Evolutionary conservation across 1,284 basidiomycete genomes (phyloP).

Genomic region (Malassezia vespertilionis): DNA sequence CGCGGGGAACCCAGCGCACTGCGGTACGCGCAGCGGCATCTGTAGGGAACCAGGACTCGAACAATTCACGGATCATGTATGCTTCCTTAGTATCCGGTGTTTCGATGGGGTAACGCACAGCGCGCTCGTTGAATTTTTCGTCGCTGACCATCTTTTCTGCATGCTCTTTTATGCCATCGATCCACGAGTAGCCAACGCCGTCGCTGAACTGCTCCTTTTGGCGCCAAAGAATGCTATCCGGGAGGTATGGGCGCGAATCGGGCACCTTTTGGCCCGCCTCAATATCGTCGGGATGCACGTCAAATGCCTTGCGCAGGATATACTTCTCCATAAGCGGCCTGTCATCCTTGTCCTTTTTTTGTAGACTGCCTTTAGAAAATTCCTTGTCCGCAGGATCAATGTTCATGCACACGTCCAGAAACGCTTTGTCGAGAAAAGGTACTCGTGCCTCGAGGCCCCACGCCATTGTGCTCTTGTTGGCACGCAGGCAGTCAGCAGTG

Average conservation of each 20-base stretch:
- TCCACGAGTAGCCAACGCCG: constrained; percentile 99
- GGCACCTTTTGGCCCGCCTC: constrained; percentile 49
- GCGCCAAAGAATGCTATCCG: constrained; percentile 87
- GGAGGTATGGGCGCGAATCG: constrained; percentile 63
- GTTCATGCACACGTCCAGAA: constrained; percentile 89
- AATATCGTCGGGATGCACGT: constrained; percentile 64
- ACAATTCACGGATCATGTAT: constrained; percentile 85
- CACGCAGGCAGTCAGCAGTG: constrained; percentile 91
- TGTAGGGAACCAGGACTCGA: constrained; percentile 65
- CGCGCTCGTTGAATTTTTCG: constrained; percentile 64
- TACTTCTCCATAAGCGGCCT: constrained; percentile 56
- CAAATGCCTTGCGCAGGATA: constrained; percentile 93
- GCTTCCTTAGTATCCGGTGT: constrained; percentile 96
- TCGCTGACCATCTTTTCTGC: constrained; percentile 68
- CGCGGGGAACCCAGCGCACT: constrained; percentile 56
- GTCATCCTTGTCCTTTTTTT: constrained; percentile 57
- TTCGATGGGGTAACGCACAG: constrained; percentile 66
- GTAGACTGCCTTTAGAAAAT: constrained; percentile 71
- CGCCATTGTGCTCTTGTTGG: constrained; percentile 99
- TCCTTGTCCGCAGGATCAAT: constrained; percentile 76
- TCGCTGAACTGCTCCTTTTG: constrained; percentile 99
- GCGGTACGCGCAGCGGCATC: constrained; percentile 82
- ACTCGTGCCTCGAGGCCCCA: constrained; percentile 99
- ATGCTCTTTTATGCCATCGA: constrained; percentile 94
- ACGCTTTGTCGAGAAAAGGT: constrained; percentile 93